These are phyloP conservation scores for Rubroboletus pulcherrimus DNA, from an alignment of 768 basidiomycete species.

Conservation along the genomic window DNA sequence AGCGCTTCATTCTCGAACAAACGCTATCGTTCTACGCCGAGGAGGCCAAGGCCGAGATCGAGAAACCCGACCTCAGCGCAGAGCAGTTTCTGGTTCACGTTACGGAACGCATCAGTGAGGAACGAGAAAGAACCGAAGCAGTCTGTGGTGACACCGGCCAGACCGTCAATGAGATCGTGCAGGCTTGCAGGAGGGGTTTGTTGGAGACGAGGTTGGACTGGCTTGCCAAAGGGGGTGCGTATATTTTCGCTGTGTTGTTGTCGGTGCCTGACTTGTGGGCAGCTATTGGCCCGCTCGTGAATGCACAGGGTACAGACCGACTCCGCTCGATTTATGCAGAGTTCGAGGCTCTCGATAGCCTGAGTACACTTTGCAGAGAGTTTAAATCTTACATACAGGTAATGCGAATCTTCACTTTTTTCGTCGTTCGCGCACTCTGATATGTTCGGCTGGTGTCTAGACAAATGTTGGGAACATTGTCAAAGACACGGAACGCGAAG, in stretches of 20 bases:
- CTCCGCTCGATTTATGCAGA: constrained; percentile 56
- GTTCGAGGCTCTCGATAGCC: constrained; percentile 54
- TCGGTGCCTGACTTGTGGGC: constrained; percentile 9
- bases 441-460: constrained; percentile 33
- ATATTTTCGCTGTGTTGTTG: constrained; percentile 32
- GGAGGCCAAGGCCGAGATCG: constrained; percentile 43
- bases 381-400: constrained; percentile 66
- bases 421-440: neutral
- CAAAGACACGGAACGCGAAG: constrained; percentile 57
- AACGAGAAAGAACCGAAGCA: constrained; percentile 49
- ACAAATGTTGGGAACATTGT: constrained; percentile 60
- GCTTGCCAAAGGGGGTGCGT: constrained; percentile 40
- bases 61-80: constrained; percentile 35
- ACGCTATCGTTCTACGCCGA: constrained; percentile 51
- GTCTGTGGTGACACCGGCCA: constrained; percentile 44
- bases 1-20: constrained; percentile 48
- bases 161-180: constrained; percentile 48
- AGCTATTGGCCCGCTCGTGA: constrained; percentile 57
- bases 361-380: constrained; percentile 51
- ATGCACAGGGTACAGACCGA: constrained; percentile 38
- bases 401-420: neutral
- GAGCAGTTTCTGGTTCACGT: constrained; percentile 52
- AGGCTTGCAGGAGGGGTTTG: constrained; percentile 51
- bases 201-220: constrained; percentile 43
- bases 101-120: constrained; percentile 47